These are phyloP conservation scores for Clonostachys chloroleuca DNA, from an alignment of 2,329 filamentous ascomycete species.

Conservation along the genomic window DNA sequence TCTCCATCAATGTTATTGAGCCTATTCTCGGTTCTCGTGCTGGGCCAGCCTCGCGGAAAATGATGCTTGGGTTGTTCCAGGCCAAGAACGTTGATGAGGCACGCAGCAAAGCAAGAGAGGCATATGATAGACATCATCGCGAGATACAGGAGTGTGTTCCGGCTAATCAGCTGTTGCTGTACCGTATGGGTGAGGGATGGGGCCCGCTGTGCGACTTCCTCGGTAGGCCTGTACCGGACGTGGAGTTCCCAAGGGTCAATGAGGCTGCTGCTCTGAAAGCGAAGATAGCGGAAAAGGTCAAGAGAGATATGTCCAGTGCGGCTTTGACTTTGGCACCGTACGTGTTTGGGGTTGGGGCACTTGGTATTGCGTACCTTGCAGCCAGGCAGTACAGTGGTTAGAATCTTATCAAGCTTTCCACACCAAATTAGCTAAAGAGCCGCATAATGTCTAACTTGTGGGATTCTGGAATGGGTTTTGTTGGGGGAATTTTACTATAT, in stretches of 20 bases:
- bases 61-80: conserved; percentile 16
- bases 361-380: too few relatives aligned
- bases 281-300: background rate
- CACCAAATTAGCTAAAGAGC: too few relatives aligned
- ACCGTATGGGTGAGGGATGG: conserved; percentile 23
- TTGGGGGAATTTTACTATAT: too few relatives aligned
- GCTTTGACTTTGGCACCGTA: too few relatives aligned
- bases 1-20: conserved; percentile 13
- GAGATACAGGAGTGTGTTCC: conserved; percentile 17
- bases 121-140: conserved; percentile 20
- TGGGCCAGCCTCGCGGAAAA: conserved; percentile 12
- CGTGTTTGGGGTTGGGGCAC: too few relatives aligned
- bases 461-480: too few relatives aligned
- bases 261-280: background rate
- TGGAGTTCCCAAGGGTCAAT: conserved; percentile 22
- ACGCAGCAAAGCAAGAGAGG: conserved; percentile 9
- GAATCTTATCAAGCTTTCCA: too few relatives aligned
- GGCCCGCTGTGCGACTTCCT: conserved; percentile 27
- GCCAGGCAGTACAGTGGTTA: too few relatives aligned
- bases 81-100: conserved; percentile 12
- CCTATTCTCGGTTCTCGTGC: conserved; percentile 23
- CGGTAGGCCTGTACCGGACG: conserved; percentile 18
- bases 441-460: too few relatives aligned
- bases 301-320: too few relatives aligned
- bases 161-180: conserved; percentile 16